Evolutionary conservation across 768 basidiomycete genomes (phyloP), one percentile per base, ranked within the genome.

Genomic region (Boletus sp.): DNA sequence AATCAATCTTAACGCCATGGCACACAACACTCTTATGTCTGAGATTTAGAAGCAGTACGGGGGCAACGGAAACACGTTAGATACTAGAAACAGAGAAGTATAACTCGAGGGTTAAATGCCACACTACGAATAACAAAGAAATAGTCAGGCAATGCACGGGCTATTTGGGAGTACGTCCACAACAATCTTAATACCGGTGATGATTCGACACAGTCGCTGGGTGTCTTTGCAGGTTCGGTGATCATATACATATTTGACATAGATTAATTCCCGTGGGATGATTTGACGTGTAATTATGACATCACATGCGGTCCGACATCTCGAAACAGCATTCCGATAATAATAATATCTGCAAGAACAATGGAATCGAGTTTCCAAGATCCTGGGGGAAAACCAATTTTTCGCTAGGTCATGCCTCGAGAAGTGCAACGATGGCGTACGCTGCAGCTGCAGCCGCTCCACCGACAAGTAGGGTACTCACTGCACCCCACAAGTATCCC

Each of bases 401-500:
- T 21, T 29, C 29, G 32, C 19, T 7, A 8, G 27, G 23, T 50
- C 47, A 64, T 53, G 23, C 40, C 58, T 83, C 83, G 37, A 87
- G 63, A 1, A 75, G 62, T 33, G 75, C 77, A 47, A 86, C 84
- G 47, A 85, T 74, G 13, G 72, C 79, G 56, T 82, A 87, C 1
- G 86, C 83, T 0, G 85, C 83, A 1, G 83, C 93, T 0, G 96
- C 96, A 0, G 96, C 96, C 0, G 89, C 72, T 11, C 93, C 94
- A 34, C 96, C 96, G 1, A 98, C 96, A 39, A 89, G 73, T 53
- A 96, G 77, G 17, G 93, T 99, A 63, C 84, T 88, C 21, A 91
- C 66, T 6, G 93, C 92, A 14, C 95, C 95, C 83, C 89, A 91
- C 6, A 93, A 65, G 66, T 96, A 95, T 4, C 88, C 88, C 30